phyloP scores from a whole-genome alignment of 2,329 filamentous ascomycete genomes.

The Pseudophaeomoniella oleicola region DNA sequence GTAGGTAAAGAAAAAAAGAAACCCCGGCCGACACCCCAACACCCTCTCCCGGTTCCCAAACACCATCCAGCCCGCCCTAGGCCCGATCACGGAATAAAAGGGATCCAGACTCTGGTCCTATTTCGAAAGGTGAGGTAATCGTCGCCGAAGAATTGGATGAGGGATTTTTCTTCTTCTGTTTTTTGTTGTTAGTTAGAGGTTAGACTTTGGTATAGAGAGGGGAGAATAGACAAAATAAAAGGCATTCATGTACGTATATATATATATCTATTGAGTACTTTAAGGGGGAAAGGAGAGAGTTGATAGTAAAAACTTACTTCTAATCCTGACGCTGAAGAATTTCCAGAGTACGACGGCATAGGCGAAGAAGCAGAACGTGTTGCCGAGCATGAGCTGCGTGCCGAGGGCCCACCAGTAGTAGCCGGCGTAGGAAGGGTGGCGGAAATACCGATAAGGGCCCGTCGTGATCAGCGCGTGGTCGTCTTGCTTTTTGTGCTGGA shows the following conservation, averaged over 20 bases:
- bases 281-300: constrained; percentile 1
- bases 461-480: constrained; percentile 69
- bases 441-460: constrained; percentile 60
- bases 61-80: background rate
- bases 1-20: too few relatives aligned
- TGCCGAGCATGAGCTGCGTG: constrained; percentile 80
- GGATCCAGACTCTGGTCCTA: constrained; percentile 63
- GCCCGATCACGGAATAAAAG: constrained; percentile 43
- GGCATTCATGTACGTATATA: too few relatives aligned
- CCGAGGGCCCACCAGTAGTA: constrained; percentile 99
- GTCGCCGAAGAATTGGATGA: constrained; percentile 69
- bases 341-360: constrained; percentile 68
- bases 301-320: constrained; percentile 30
- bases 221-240: too few relatives aligned
- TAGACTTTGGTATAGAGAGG: too few relatives aligned
- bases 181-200: too few relatives aligned
- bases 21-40: too few relatives aligned
- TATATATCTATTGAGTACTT: too few relatives aligned
- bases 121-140: constrained; percentile 64
- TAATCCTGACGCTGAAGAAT: constrained; percentile 67
- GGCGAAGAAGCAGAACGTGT: constrained; percentile 58
- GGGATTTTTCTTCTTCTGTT: constrained; percentile 65
- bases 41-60: too few relatives aligned
- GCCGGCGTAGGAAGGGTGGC: constrained; percentile 91
- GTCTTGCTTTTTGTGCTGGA: constrained; percentile 54